Evolutionary conservation across 805 yeast species (phyloP).

Genomic region (Kuraishia cidri): DNA sequence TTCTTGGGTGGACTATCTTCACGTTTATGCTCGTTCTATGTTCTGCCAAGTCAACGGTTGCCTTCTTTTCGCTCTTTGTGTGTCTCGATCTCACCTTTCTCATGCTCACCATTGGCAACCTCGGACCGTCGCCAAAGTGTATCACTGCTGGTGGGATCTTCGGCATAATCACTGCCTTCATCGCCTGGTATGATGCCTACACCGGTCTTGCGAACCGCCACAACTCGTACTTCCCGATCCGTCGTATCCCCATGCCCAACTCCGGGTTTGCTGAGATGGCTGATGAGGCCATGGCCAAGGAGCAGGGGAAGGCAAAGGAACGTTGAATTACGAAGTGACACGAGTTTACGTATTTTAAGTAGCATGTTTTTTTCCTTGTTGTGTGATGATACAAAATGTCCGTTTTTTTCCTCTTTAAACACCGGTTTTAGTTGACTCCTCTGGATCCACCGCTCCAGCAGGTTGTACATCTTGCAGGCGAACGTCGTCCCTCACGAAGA

Average conservation of each 20-base stretch:
- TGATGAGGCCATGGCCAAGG: no score
- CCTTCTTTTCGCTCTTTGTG: slow-evolving; percentile 41
- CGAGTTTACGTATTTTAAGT: no score
- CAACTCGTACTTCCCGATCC: slow-evolving; percentile 45
- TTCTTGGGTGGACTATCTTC: slow-evolving; percentile 58
- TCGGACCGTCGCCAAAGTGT: slow-evolving; percentile 29
- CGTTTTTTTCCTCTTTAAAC: no score
- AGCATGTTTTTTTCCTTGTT: no score
- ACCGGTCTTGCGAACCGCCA: slow-evolving; percentile 60
- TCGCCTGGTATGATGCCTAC: slow-evolving; percentile 65
- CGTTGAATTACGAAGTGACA: no score
- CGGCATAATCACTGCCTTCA: slow-evolving; percentile 52
- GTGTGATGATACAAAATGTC: no score
- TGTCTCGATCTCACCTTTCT: slow-evolving; percentile 47
- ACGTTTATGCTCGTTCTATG: slow-evolving; percentile 48
- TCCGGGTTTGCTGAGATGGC: no score
- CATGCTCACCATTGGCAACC: slow-evolving; percentile 38
- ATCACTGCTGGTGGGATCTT: slow-evolving; percentile 54
- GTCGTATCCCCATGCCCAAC: slow-evolving; percentile 19
- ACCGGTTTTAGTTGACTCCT: no score
- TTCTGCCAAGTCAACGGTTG: slow-evolving; percentile 46
- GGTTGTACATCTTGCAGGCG: no score
- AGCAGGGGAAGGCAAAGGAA: neutral
- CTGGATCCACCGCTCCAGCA: no score
- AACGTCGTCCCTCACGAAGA: no score